Base-by-base conservation (phyloP, 2,329 filamentous ascomycete species). In the Phyllosticta paracitricarpa region DNA sequence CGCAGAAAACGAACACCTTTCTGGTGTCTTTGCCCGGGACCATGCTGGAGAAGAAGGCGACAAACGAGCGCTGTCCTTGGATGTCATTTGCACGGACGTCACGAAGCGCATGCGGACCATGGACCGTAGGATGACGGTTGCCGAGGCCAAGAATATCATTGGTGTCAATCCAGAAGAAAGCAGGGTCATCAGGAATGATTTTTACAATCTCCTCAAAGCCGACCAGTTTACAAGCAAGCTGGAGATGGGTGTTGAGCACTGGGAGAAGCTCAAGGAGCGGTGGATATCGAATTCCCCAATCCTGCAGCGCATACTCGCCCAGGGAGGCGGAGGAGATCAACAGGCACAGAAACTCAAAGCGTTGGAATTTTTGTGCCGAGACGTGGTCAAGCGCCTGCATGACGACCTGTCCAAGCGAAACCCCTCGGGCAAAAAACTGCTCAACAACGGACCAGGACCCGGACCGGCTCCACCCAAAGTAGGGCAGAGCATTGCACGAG, bases 81-180 rank as follows among this genome's bases (percentile, higher is more conserved):
- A 95, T 70, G 82, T 91, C 54, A 86, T 95, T 25, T 91, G 88
- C 69, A 87, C 84, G 28, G 89, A 93, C 73, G 88, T 93, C 30
- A 92, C 89, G 1, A 94, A 94, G 74, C 80, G 88, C 22, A 86
- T 92, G 78, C 84, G 89, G 67, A 84, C 77, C 12, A 71, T 84
- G 62, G 82, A 85, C 56, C 81, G 79, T 35, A 79, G 82, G n/a
- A 85, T 93, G 81, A 86, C 84, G 0, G 82, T 93, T 54, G 81
- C 84, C 1, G 86, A 91, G 62, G 89, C 88, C 4, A 92, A 91
- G 71, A 89, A 88, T 69, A 77, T 81, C 30, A 79, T 91, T 55
- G 84, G 84, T 30, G 78, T 91, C 65, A 89, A 88, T 63, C 84
- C 86, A 6, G 84, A 87, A 68, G 81, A 87, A 68, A 83, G 82